Evolutionary conservation across 1,284 basidiomycete species (phyloP), one percentile per base, ranked within the genome.

Genomic region (Moniliophthora roreri): DNA sequence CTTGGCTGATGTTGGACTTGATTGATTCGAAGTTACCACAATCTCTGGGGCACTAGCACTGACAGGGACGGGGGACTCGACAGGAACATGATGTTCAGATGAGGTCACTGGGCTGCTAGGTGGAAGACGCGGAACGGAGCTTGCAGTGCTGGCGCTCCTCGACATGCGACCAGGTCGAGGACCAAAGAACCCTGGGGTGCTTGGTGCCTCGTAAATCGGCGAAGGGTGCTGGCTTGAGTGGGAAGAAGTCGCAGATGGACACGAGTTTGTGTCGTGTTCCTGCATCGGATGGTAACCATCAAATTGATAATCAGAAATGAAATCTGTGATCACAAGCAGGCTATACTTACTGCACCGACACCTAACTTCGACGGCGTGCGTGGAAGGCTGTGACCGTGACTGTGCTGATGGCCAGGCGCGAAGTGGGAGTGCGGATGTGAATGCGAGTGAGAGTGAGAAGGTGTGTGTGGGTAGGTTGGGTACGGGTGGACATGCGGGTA

Each of bases 401-500:
- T 55, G 56, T 46, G 55, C 28, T 32, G 28, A 32, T 32, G 28
- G 28, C 28, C 28, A 6, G 28, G 28, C 28, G 28, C 28, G 11
- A 6, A 52, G 50, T 60, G 58, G 42, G 50, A 38, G 41, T 60
- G 61, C 26, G 51, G 11, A 48, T 58, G 51, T 39, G 46, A 28
- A 46, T 61, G 50, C 6, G 28, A 9, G 41, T 59, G 55, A 32
- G 58, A 18, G 58, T 60, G 58, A 42, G 50, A 40, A 39, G 59
- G 61, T 26, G 51, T 10, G 48, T 58, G 51, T 39, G 46, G 34
- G 45, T 61, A 48, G 37, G 57, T 54, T 23, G 44, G 58, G 53
- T 13, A 58, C 49, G 46, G 46, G 57, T 42, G 58, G 48, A 49
- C 55, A 49, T 57, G 58, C 51, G 50, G 52, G 36, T 58, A 59